Evolutionary conservation across 495 filamentous ascomycete genomes (phyloP).

Genomic region (Podospora sp.): DNA sequence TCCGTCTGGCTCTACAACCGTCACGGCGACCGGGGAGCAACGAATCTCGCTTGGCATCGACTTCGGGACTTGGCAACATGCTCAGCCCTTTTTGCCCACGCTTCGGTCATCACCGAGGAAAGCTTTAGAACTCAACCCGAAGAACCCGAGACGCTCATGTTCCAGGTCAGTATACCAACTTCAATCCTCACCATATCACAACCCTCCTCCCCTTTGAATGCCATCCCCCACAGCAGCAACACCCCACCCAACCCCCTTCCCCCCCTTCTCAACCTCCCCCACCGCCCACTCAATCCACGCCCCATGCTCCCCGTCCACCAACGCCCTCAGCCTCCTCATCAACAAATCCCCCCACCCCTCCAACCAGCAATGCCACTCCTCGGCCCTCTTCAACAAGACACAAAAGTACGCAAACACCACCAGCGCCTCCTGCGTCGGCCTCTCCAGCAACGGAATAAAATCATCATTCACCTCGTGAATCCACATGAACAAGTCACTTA

Average conservation of each 20-base stretch:
- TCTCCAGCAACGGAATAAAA: background rate
- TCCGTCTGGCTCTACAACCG: background rate
- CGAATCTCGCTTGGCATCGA: background rate
- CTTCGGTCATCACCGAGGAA: background rate
- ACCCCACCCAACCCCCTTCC: background rate
- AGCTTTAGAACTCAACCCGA: background rate
- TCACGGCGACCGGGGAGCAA: background rate
- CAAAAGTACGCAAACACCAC: conserved; percentile 1
- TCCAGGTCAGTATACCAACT: too few species aligned
- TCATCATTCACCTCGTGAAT: background rate
- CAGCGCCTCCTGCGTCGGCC: background rate
- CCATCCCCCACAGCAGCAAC: too few species aligned
- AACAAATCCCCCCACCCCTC: background rate
- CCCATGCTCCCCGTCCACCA: background rate
- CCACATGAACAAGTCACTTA: background rate
- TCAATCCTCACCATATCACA: too few species aligned
- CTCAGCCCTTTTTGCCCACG: background rate
- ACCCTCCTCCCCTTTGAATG: too few species aligned
- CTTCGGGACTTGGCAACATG: background rate
- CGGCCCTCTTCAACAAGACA: background rate
- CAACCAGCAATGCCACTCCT: background rate
- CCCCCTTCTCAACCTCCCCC: background rate
- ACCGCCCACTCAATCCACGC: background rate
- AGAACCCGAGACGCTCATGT: conserved; percentile 1
- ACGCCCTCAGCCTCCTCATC: background rate